Base-by-base conservation (phyloP, 257 asterid genomes). In the Fraxinus pennsylvanica region DNA sequence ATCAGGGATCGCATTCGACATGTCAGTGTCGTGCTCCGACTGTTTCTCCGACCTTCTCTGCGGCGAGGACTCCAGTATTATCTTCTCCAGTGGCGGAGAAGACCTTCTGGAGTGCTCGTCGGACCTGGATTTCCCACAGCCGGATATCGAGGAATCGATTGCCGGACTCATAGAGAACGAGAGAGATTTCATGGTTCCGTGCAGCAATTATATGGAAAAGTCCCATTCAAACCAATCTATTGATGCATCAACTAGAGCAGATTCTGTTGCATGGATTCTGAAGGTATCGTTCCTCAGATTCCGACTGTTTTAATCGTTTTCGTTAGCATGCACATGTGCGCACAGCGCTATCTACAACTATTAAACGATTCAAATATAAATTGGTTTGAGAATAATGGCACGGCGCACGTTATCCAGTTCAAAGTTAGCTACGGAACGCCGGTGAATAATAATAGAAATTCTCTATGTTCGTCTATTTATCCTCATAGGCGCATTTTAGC, bases 41-140 rank as follows among this genome's bases (percentile, higher is more conserved):
- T 88, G 96, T 90, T 87, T 92, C 88, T 91, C 98, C 91, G 98
- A 90, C 85, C 91, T 95, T 33, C 96, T 93, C 75, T 95, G 99
- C 91, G 85, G 92, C 78, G 98, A 95, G 90, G 98, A 95, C 75
- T 91, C 97, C 81, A 87, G 66, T 71, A 79, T 76, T 69, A 82
- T 95, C 22, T 75, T 90, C 79, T 84, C 96, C 86, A 83, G 84
- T 68, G 85, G 79, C 80, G 86, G 84, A 68, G 89, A 83, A 9
- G 96, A 89, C 54, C 70, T 72, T 81, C 90, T 90, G 85, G 99
- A 90, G 82, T 91, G 87, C 72, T 89, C 97, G 35, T 93, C 97
- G 84, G 98, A 90, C 79, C 29, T 86, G 36, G 96, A 87, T n/a
- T 86, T 92, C 39, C 66, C 22, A 13, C 88, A 43, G 70, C 67